Conservation (phyloP, 1,284 basidiomycete species). For the Takashimella tepidaria region DNA sequence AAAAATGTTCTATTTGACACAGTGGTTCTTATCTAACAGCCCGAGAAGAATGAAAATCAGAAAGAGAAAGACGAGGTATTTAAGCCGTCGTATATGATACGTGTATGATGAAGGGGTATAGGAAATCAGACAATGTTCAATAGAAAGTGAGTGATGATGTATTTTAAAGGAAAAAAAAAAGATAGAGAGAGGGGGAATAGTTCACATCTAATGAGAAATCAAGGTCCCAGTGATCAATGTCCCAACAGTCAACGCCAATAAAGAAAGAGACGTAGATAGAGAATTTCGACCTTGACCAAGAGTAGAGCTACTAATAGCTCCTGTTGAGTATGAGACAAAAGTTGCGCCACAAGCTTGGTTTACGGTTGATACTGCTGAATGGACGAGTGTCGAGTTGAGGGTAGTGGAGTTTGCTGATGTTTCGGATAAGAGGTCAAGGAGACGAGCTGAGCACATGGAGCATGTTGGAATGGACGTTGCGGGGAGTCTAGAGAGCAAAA, state of each 20-base stretch:
- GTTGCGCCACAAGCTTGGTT: conserved; percentile 33
- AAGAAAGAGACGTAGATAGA: too few relatives aligned
- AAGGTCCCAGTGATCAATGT: not conserved
- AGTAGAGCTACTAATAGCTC: not conserved
- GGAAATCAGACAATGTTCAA: too few relatives aligned
- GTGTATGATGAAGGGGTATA: too few relatives aligned
- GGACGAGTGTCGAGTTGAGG: conserved; percentile 34
- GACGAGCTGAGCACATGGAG: conserved; percentile 36
- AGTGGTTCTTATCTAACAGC: not conserved
- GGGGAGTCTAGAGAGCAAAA: conserved; percentile 27
- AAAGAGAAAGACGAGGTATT: not conserved
- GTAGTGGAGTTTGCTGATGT: conserved; percentile 24
- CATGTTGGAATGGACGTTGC: conserved; percentile 38
- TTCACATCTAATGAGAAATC: too few relatives aligned
- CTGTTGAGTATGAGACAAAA: conserved; percentile 18
- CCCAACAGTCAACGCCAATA: not conserved
- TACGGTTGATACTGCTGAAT: conserved; percentile 25
- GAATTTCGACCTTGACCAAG: too few relatives aligned
- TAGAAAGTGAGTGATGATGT: not conserved
- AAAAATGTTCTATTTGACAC: not conserved
- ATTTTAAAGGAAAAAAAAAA: not conserved
- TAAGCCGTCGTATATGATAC: too few relatives aligned
- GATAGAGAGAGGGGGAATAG: too few relatives aligned
- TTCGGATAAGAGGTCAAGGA: conserved; percentile 31
- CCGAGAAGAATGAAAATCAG: not conserved